These are phyloP conservation scores for Metschnikowia lunata DNA, from an alignment of 805 yeast species.

Conservation along the genomic window DNA sequence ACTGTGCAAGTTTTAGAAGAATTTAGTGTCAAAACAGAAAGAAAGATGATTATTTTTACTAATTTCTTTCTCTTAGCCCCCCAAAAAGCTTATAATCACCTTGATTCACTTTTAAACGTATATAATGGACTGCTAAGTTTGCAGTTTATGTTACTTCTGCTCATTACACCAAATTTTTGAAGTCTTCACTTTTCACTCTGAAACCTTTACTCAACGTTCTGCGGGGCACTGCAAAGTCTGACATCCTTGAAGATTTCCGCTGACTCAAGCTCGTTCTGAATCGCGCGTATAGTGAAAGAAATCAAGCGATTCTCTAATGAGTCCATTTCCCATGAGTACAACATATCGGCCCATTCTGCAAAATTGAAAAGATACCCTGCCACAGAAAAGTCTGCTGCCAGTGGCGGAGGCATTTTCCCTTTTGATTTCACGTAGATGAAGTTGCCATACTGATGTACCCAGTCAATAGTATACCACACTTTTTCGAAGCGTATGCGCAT, in stretches of 20 bases:
- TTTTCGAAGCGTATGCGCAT: constrained; percentile 8
- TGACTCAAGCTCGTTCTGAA: constrained; percentile 5
- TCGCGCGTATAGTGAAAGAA: constrained; percentile 2
- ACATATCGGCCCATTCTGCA: constrained; percentile 7
- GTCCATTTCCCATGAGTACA: constrained; percentile 3
- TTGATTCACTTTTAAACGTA: no score
- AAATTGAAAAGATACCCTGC: constrained; percentile 4
- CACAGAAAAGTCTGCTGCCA: neutral
- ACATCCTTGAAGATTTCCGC: constrained; percentile 3
- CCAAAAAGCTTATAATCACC: no score
- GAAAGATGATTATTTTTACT: no score
- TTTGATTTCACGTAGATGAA: constrained; percentile 1
- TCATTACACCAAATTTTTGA: no score
- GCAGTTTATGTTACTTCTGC: no score
- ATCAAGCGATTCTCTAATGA: constrained; percentile 4
- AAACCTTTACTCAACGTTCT: no score
- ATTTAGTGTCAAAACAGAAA: no score
- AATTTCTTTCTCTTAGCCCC: no score
- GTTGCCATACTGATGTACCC: constrained; percentile 8
- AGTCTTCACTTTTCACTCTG: no score
- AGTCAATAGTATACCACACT: constrained; percentile 8
- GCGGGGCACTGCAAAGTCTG: neutral
- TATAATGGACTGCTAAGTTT: no score
- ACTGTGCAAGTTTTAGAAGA: no score
- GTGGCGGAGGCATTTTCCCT: neutral